Evolutionary conservation across 1,284 basidiomycete genomes (phyloP), one percentile per base, ranked within the genome.

Genomic region (Sphaerobolus stellatus): DNA sequence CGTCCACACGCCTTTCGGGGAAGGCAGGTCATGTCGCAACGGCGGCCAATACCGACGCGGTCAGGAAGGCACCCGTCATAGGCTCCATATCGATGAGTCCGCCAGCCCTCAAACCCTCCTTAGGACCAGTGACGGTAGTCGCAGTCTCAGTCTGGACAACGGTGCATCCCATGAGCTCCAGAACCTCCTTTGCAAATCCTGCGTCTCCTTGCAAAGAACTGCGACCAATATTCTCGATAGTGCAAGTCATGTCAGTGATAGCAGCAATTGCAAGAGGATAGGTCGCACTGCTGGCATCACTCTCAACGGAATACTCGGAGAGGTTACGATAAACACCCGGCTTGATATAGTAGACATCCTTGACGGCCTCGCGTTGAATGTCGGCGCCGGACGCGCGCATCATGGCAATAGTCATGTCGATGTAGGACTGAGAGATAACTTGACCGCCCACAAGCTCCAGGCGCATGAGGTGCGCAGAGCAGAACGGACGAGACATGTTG

Each of bases 21-120:
- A 76, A 60, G 13, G 77, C 75, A 46, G 75, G 83, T 13, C 76
- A 74, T 31, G 73, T 75, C 0, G 93, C 92, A 22, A 96, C 90
- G 52, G 96, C 95, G 48, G 94, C 93, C 16, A 99, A 76, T 2
- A 90, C 94, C 7, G 85, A 89, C 1, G 96, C 96, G 1, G 95
- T 98, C 70, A 99, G 81, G 78, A 99, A 99, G 5, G 95, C 96
- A 69, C 99, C 96, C 9, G 97, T 99, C 96, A 99, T 99, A n/a
- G 90, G 86, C 73, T 98, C 94, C 97, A 99, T 99, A 68, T 99
- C 94, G 24, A 98, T 85, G 61, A 87, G 80, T 34, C 92, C 92
- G 49, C 98, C 80, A 6, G 92, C 91, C 58, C 85, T 84, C 45
- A n/a, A n/a, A 75, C 2, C 94, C 92, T 20, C 86, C 71, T 1